Evolutionary conservation across 768 basidiomycete species (phyloP), one percentile per base, ranked within the genome.

Genomic region (Pisolithus marmoratus): DNA sequence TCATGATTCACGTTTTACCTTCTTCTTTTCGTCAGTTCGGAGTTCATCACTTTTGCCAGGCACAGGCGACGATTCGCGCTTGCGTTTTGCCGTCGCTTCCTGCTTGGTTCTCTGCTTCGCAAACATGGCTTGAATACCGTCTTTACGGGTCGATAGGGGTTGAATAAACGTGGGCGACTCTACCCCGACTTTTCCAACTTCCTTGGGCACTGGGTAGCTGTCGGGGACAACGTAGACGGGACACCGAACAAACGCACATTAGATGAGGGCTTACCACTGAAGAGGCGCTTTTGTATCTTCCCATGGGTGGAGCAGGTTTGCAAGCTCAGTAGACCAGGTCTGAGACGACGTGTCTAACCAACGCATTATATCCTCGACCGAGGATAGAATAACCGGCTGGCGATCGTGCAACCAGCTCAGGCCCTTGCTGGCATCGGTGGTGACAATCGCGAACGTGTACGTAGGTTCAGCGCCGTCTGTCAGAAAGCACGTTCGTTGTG

Each of bases 381-480:
- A 73, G 8, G 80, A 76, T 5, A 98, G 78, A 45, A 97, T 84
- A 41, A 93, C 90, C 7, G 88, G 88, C 57, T 88, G 86, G 20
- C 94, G 83, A 59, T 94, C 89, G 63, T 96, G 95, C n/a, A 97
- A 75, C 89, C 92, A 97, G 6, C 71, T 70, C 43, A 93, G 74
- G 6, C 83, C 79, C 50, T 79, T 79, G 63, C 80, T 78, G 42
- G 90, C 80, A 29, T 78, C 65, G 2, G 92, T 93, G 1, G 95
- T 99, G 44, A 98, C 84, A 50, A 98, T 90, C 0, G 90, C 85
- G 63, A 91, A 97, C 0, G 91, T 87, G 76, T 84, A 90, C 2
- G 90, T 69, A 0, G 79, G 76, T 23, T 78, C 71, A 8, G 70
- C 75, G 53, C 75, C 70, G 3, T 78, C 85, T 87, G 58, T 12